These are phyloP conservation scores for Irpex rosettiformis DNA, from an alignment of 1,284 basidiomycete genomes.

Conservation along the genomic window DNA sequence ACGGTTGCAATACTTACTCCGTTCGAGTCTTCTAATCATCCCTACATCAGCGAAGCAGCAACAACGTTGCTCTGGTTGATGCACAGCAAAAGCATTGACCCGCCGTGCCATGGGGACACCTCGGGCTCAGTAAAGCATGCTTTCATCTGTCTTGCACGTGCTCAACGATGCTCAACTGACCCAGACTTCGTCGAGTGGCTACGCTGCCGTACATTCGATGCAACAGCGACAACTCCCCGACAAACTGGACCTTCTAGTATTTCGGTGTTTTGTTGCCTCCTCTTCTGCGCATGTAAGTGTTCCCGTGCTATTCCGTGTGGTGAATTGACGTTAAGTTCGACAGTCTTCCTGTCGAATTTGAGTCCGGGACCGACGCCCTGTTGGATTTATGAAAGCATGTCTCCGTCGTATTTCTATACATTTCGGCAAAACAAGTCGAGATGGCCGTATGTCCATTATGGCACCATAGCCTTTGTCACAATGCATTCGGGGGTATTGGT, in stretches of 20 bases:
- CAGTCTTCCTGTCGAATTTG: not conserved
- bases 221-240: conserved; percentile 12
- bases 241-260: not conserved
- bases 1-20: not conserved
- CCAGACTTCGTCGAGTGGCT: not conserved
- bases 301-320: conserved; percentile 4
- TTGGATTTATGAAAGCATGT: no score
- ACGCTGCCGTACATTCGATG: not conserved
- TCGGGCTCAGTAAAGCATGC: not conserved
- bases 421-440: not conserved
- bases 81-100: not conserved
- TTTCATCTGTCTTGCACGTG: not conserved
- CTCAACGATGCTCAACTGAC: not conserved
- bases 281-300: not conserved
- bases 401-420: not conserved
- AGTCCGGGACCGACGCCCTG: not conserved
- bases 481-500: not conserved
- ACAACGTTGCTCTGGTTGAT: not conserved
- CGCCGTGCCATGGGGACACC: not conserved
- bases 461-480: not conserved
- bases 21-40: not conserved
- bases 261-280: conserved; percentile 4
- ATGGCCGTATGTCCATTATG: not conserved
- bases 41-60: not conserved
- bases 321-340: not conserved